These are phyloP conservation scores for Gomphus sp. DNA, from an alignment of 1,284 basidiomycete genomes.

Conservation along the genomic window DNA sequence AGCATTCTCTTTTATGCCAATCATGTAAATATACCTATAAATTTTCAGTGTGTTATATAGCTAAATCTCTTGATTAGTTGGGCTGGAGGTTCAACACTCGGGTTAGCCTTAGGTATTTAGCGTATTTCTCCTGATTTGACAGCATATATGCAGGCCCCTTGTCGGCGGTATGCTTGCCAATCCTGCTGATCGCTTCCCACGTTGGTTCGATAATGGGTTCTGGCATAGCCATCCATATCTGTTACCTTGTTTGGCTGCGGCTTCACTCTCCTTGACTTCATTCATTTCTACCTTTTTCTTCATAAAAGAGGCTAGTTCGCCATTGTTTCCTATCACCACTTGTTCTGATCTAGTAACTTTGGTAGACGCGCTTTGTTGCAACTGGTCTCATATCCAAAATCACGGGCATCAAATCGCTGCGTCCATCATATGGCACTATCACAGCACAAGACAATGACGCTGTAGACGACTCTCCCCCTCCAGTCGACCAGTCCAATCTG, in stretches of 20 bases:
- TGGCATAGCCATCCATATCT: slow-evolving; percentile 18
- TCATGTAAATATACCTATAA: slow-evolving; percentile 6
- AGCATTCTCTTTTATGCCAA: slow-evolving; percentile 13
- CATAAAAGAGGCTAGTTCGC: slow-evolving; percentile 15
- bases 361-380: slow-evolving; percentile 8
- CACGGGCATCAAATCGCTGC: slow-evolving; percentile 7
- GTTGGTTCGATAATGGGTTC: slow-evolving; percentile 15
- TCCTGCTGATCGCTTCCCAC: slow-evolving; percentile 15
- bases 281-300: slow-evolving; percentile 13
- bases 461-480: slow-evolving; percentile 4
- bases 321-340: background rate
- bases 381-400: slow-evolving; percentile 2
- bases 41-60: background rate
- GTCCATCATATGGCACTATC: slow-evolving; percentile 11
- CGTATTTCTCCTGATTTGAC: background rate
- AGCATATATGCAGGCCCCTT: slow-evolving; percentile 15
- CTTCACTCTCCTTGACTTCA: slow-evolving; percentile 14
- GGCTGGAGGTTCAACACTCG: slow-evolving; percentile 8
- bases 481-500: background rate
- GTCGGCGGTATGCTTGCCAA: slow-evolving; percentile 18
- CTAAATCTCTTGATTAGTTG: background rate
- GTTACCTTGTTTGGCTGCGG: slow-evolving; percentile 17
- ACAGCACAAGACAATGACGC: background rate
- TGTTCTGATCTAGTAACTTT: slow-evolving; percentile 4
- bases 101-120: background rate